phyloP scores from a whole-genome alignment of 108 stramenopile species.

The Nitzschia putrida region DNA sequence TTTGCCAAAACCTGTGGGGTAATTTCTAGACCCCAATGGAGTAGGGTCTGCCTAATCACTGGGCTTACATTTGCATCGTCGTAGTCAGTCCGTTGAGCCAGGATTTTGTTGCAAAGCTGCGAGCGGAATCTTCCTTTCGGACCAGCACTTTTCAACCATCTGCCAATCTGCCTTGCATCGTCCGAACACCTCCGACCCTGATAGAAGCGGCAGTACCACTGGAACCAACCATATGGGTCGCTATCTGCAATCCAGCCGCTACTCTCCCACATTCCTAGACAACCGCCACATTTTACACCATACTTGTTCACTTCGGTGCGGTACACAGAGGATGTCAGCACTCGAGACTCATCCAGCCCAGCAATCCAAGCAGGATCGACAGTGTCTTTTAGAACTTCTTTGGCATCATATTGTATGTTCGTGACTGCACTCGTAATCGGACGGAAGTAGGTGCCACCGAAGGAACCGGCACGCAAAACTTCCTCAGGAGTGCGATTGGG shows the following conservation, averaged over 20 bases:
- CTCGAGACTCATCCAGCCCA: conserved; percentile 48
- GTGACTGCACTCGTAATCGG: conserved; percentile 88
- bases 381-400: conserved; percentile 67
- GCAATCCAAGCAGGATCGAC: conserved; percentile 74
- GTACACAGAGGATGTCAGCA: conserved; percentile 78
- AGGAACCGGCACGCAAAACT: conserved; percentile 85
- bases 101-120: conserved; percentile 92
- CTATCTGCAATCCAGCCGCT: conserved; percentile 84
- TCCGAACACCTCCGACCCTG: conserved; percentile 85
- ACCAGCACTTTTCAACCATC: conserved; percentile 84
- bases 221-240: conserved; percentile 98
- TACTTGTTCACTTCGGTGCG: conserved; percentile 77
- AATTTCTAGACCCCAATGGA: conserved; percentile 94
- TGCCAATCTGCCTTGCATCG: conserved; percentile 86
- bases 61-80: conserved; percentile 82
- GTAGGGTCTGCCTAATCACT: conserved; percentile 92
- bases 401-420: conserved; percentile 63
- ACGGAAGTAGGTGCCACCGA: conserved; percentile 96
- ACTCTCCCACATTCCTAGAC: conserved; percentile 91
- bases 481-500: conserved; percentile 96
- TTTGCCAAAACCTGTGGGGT: conserved; percentile 71
- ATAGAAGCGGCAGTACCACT: conserved; percentile 98
- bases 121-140: conserved; percentile 88
- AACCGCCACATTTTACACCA: conserved; percentile 91
- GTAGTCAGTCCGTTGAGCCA: conserved; percentile 47